phyloP scores from a whole-genome alignment of 805 yeast genomes.

The Candida jianshihensis region DNA sequence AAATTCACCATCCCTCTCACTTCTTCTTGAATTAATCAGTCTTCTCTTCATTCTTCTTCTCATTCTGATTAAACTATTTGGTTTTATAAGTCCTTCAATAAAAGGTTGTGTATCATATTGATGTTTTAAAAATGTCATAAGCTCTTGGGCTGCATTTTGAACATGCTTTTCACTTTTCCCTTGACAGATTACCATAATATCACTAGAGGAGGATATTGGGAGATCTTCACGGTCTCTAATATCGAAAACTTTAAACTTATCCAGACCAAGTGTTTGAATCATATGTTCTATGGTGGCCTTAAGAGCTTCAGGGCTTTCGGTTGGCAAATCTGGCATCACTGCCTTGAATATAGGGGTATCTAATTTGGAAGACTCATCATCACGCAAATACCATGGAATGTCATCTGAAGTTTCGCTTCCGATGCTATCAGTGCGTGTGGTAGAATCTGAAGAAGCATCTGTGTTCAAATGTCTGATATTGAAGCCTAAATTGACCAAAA shows the following conservation, averaged over 20 bases:
- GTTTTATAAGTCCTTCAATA: slow-evolving; percentile 67
- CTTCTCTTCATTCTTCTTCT: slow-evolving; percentile 44
- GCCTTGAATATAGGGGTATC: slow-evolving; percentile 26
- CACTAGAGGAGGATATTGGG: slow-evolving; percentile 33
- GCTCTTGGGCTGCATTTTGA: slow-evolving; percentile 57
- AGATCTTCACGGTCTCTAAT: slow-evolving; percentile 35
- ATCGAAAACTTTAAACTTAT: slow-evolving; percentile 59
- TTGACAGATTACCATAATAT: slow-evolving; percentile 57
- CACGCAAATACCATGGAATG: slow-evolving; percentile 59
- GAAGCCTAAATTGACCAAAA: too few relatives aligned
- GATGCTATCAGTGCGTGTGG: not conserved
- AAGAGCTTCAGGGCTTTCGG: slow-evolving; percentile 47
- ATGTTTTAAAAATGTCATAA: slow-evolving; percentile 53
- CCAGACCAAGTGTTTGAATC: slow-evolving; percentile 57
- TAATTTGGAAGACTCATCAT: slow-evolving; percentile 30
- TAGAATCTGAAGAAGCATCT: not conserved
- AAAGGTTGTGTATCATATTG: slow-evolving; percentile 37
- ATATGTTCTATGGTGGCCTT: slow-evolving; percentile 38
- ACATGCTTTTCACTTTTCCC: slow-evolving; percentile 77
- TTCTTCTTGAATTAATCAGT: slow-evolving; percentile 45
- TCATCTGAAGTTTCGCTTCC: slow-evolving; percentile 3
- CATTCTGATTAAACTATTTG: slow-evolving; percentile 44
- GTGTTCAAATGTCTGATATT: not conserved
- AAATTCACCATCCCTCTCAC: slow-evolving; percentile 47
- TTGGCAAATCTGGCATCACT: slow-evolving; percentile 54